Evolutionary conservation across 2,329 filamentous ascomycete genomes (phyloP).

Genomic region (Penicillium italicum): DNA sequence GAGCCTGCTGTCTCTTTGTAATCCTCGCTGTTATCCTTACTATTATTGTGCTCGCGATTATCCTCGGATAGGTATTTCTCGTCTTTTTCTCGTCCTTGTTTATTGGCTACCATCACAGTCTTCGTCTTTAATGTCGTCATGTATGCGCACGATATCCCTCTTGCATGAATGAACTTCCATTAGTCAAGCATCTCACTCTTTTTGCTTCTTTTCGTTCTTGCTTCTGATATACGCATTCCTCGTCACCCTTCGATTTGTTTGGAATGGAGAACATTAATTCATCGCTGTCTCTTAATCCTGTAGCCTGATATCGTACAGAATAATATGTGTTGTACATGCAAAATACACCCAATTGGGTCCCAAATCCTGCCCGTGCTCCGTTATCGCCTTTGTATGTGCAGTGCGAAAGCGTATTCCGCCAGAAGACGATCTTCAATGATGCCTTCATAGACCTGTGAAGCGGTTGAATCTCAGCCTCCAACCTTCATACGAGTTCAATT

Average conservation of each 20-base stretch:
- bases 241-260: conserved; percentile 7
- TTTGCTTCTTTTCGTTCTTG: conserved; percentile 8
- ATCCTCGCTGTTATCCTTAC: conserved; percentile 85
- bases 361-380: conserved; percentile 25
- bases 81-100: conserved; percentile 11
- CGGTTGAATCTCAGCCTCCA: conserved; percentile 54
- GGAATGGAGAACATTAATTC: conserved; percentile 28
- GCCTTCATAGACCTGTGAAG: conserved; percentile 45
- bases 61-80: conserved; percentile 57
- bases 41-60: conserved; percentile 82
- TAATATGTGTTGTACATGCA: conserved; percentile 31
- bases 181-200: conserved; percentile 7
- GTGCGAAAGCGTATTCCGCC: not conserved
- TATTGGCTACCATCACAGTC: conserved; percentile 7
- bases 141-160: conserved; percentile 34
- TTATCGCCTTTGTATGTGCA: conserved; percentile 27
- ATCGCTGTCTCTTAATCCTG: conserved; percentile 16
- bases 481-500: conserved; percentile 61
- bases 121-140: conserved; percentile 13
- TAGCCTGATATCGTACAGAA: conserved; percentile 34
- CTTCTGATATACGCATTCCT: conserved; percentile 7
- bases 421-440: not conserved
- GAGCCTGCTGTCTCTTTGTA: conserved; percentile 85
- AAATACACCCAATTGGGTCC: conserved; percentile 29
- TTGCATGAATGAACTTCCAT: conserved; percentile 21